phyloP scores from a whole-genome alignment of 2,329 filamentous ascomycete species.

The Diaporthe amygdali region DNA sequence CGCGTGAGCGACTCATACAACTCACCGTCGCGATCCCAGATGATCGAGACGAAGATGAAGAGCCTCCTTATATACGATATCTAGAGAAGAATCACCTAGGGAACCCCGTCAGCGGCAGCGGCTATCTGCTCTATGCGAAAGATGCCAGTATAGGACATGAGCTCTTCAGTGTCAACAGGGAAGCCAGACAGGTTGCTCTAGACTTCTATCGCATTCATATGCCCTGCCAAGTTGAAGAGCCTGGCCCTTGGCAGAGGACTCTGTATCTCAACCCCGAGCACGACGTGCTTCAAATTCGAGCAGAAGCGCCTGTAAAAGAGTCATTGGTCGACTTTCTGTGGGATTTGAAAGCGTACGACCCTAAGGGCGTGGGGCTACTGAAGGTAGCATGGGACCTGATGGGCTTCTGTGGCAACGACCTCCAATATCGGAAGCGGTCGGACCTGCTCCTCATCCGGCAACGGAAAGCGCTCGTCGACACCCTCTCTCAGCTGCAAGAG shows the following conservation, averaged over 20 bases:
- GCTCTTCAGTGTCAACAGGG: conserved; percentile 15
- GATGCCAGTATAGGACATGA: background rate
- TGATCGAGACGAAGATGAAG: background rate
- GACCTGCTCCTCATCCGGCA: conserved; percentile 21
- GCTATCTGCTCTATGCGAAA: background rate
- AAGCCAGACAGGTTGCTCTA: conserved; percentile 3
- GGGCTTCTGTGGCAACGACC: conserved; percentile 11
- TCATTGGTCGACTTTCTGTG: conserved; percentile 24
- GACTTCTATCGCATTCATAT: conserved; percentile 17
- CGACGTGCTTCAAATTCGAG: conserved; percentile 12
- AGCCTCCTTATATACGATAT: conserved; percentile 1
- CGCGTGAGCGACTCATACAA: conserved; percentile 19
- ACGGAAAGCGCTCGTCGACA: conserved; percentile 24
- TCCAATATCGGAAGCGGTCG: conserved; percentile 1
- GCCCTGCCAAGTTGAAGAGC: too few relatives aligned
- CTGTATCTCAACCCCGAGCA: conserved; percentile 22
- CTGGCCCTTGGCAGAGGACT: too few relatives aligned
- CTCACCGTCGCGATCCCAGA: background rate
- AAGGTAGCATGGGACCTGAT: background rate
- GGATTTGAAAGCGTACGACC: conserved; percentile 25
- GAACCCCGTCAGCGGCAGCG: conserved; percentile 19
- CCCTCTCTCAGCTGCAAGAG: conserved; percentile 22
- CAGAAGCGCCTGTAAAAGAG: conserved; percentile 8
- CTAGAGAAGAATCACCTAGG: conserved; percentile 17
- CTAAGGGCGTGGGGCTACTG: conserved; percentile 9